A percentile compares a stretch with the other conserved stretches of the same genome.
phyloP scores from a whole-genome alignment of 1,139 yeast genomes.

The Kluyveromyces marxianus region DNA sequence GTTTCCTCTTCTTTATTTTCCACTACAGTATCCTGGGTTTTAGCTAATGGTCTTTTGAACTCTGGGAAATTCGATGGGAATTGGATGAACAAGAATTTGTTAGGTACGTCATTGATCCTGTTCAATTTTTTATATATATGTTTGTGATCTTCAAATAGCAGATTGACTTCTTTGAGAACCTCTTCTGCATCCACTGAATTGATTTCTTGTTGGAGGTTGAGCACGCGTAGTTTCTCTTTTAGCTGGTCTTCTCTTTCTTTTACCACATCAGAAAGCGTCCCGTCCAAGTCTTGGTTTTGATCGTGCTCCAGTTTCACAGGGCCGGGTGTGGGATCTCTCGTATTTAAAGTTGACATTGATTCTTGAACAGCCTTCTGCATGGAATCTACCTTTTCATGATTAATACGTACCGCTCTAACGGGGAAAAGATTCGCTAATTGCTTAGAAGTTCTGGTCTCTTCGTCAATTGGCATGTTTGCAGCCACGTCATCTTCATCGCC shows the following conservation, averaged over 20 bases:
- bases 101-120: constrained; percentile 32
- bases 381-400: constrained; percentile 32
- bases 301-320: constrained; percentile 33
- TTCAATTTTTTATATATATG: constrained; percentile 28
- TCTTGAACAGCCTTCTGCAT: constrained; percentile 20
- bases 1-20: constrained; percentile 3
- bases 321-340: constrained; percentile 27
- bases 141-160: constrained; percentile 32
- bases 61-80: constrained; percentile 63
- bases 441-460: constrained; percentile 25
- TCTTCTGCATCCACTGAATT: constrained; percentile 29
- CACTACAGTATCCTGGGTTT: constrained; percentile 15
- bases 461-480: constrained; percentile 14
- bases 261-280: constrained; percentile 25
- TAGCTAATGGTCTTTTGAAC: constrained; percentile 31
- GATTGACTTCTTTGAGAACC: constrained; percentile 29
- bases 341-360: constrained; percentile 22
- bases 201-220: constrained; percentile 23
- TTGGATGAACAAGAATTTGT: constrained; percentile 53
- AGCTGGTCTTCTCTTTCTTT: constrained; percentile 25
- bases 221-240: constrained; percentile 23
- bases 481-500: constrained; percentile 17
- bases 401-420: constrained; percentile 41
- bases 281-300: background rate
- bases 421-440: constrained; percentile 41